Evolutionary conservation across 1,284 basidiomycete species (phyloP), one percentile per base, ranked within the genome.

Genomic region (Phellopilus nigrolimitatus): DNA sequence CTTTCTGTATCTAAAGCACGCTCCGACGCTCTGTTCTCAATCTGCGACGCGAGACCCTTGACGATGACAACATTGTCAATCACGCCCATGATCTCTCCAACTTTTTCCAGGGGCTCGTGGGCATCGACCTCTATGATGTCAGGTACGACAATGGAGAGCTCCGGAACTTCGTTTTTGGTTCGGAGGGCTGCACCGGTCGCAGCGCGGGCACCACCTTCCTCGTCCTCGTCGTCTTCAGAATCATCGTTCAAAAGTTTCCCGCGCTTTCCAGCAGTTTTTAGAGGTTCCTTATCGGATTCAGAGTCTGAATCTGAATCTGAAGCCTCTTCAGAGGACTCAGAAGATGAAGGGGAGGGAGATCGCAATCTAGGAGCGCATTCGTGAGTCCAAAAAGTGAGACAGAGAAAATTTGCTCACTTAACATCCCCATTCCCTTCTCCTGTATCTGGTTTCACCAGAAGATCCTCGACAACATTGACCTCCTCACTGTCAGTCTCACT

Each of bases 1-100:
- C 90, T 93, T 33, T 91, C 92, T 28, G 79, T 81, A 64, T 95
- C 92, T 36, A 92, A 71, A 6, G 87, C 81, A 36, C 72, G 73
- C 56, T 82, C 77, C 33, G 73, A 76, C 4, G 72, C 71, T 50
- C 72, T 68, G 49, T 68, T 70, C 3, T 65, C 61, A 49, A 64
- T 59, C 24, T 70, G 70, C 42, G 73, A 74, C 1, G 73, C 67
- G 22, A 71, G 60, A 33, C 88, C 89, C 56, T 74, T 80, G 46
- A 92, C 72, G 48, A 92, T 83, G 43, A 82, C 85, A 28, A 81
- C 75, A 40, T 78, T 79, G 57, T 80, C 80, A 31, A 91, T 69
- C 44, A 91, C 75, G 56, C 73, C 84, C 74, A 84, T 78, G 19
- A 93, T 70, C 56, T 88, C 80, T 48, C 89, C 90, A 4, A 89